A percentile compares a stretch with the other conserved stretches of the same genome.
phyloP scores from a whole-genome alignment of 129 eudicot species.

The Oenanthe sinensis region DNA sequence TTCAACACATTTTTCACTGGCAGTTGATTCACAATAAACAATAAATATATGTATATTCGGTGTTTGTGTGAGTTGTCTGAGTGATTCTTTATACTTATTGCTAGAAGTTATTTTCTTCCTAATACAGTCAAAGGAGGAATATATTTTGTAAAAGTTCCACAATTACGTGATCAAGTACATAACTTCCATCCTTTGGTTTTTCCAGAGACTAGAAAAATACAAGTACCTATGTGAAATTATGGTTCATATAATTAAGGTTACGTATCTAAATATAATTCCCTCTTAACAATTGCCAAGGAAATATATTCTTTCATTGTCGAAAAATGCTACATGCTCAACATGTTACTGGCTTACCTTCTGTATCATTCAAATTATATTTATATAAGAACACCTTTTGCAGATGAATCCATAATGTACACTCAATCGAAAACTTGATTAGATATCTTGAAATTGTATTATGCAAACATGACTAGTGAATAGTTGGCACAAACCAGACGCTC shows the following conservation, averaged over 20 bases:
- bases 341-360: no score
- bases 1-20: not conserved
- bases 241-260: not conserved
- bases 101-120: no score
- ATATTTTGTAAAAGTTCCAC: not conserved
- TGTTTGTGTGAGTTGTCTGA: not conserved
- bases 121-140: not conserved
- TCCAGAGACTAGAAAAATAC: not conserved
- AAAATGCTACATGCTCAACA: not conserved
- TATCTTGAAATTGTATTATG: not conserved
- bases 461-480: not conserved
- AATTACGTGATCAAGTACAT: not conserved
- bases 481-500: conserved; percentile 15
- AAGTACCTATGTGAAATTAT: not conserved
- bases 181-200: not conserved
- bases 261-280: no score
- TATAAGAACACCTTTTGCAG: not conserved
- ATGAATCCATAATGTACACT: not conserved
- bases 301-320: not conserved
- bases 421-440: not conserved
- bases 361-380: not conserved
- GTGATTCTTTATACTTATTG: not conserved
- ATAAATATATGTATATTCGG: not conserved
- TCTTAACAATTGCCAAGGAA: no score
- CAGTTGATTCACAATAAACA: not conserved